Percentiles rank a stretch among this genome's conserved stretches.
Evolutionary conservation across 805 yeast genomes (phyloP).

Genomic region (Cyberlindnera euphorbiae): DNA sequence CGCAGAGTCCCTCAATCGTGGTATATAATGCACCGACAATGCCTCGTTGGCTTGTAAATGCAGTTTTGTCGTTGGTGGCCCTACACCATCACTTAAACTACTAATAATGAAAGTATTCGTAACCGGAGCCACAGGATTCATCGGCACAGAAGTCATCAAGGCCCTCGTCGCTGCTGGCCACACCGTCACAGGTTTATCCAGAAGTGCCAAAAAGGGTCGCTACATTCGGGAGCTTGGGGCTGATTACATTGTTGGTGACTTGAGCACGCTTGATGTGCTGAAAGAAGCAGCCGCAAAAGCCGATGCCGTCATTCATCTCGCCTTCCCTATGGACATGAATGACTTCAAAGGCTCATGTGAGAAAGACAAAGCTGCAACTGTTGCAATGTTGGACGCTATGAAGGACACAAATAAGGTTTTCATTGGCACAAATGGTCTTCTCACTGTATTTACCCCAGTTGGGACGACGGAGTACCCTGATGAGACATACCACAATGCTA

Average conservation of each 20-base stretch:
- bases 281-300: constrained; percentile 25
- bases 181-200: constrained; percentile 28
- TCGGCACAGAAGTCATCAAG: constrained; percentile 25
- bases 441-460: constrained; percentile 3
- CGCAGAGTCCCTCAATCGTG: too few relatives aligned
- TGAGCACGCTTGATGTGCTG: constrained; percentile 27
- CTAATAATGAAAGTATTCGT: constrained; percentile 28
- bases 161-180: constrained; percentile 25
- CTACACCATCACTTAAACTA: too few relatives aligned
- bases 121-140: constrained; percentile 33
- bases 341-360: constrained; percentile 16
- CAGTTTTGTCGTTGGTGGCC: too few relatives aligned
- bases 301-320: constrained; percentile 36
- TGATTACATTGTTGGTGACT: constrained; percentile 15
- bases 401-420: constrained; percentile 29
- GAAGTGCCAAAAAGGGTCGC: constrained; percentile 28
- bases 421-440: constrained; percentile 24
- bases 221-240: constrained; percentile 24
- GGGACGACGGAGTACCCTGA: constrained; percentile 12
- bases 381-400: constrained; percentile 26
- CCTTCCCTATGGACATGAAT: constrained; percentile 30
- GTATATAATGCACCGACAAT: too few relatives aligned
- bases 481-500: not conserved
- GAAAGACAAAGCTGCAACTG: constrained; percentile 27
- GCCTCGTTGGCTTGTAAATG: too few relatives aligned